A percentile compares a stretch with the other conserved stretches of the same genome.
Conservation (phyloP, 345 rosid species). For the Chamaenerion angustifolium region DNA sequence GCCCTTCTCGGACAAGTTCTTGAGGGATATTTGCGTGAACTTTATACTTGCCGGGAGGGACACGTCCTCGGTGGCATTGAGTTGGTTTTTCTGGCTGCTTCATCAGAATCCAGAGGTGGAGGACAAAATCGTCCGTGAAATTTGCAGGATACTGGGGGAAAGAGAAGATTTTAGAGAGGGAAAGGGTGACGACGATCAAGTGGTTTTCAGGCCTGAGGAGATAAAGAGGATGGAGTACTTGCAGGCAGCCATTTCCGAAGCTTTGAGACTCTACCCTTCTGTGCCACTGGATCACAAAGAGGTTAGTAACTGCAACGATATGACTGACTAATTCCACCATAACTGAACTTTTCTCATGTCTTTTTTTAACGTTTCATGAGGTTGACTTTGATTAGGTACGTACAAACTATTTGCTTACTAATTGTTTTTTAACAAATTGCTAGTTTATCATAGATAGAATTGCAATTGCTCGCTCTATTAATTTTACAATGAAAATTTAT, state of each 20-base stretch:
- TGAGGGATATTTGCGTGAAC: constrained; percentile 83
- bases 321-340: no score
- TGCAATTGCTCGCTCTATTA: no score
- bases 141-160: constrained; percentile 34
- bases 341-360: no score
- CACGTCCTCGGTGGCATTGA: constrained; percentile 84
- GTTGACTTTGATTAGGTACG: no score
- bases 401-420: no score
- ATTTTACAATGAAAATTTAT: no score
- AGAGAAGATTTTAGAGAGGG: constrained; percentile 19
- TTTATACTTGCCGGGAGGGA: constrained; percentile 96
- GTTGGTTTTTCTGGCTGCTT: constrained; percentile 92
- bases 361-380: no score
- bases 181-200: constrained; percentile 4
- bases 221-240: constrained; percentile 91
- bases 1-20: constrained; percentile 62
- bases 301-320: constrained; percentile 33
- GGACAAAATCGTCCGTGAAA: constrained; percentile 45
- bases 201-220: constrained; percentile 65
- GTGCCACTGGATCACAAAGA: constrained; percentile 96
- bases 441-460: no score
- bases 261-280: constrained; percentile 86
- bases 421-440: no score
- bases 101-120: constrained; percentile 50
- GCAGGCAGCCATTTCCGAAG: constrained; percentile 88